Evolutionary conservation across 345 rosid species (phyloP).

Genomic region (Camelina hispida): DNA sequence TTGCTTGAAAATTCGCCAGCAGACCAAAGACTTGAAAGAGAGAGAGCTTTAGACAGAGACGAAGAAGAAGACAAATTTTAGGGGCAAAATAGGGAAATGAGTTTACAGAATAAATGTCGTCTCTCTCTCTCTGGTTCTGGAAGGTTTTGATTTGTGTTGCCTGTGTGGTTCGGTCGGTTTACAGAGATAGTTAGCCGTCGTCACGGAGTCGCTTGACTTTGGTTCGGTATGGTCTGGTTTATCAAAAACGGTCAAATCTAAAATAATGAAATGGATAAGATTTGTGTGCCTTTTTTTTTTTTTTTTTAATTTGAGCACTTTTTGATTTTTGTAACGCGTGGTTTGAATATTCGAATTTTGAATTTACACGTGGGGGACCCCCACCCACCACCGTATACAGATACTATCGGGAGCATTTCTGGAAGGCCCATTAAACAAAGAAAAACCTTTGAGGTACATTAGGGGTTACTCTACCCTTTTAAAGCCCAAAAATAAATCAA

Average conservation of each 20-base stretch:
- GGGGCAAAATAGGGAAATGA: constrained; percentile 4
- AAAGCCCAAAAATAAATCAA: too few relatives aligned
- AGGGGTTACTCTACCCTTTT: too few relatives aligned
- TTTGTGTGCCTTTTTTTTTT: neutral
- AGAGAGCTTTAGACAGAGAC: constrained; percentile 25
- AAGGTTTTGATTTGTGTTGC: constrained; percentile 6
- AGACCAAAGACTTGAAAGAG: constrained; percentile 19
- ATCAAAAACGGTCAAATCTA: constrained; percentile 23
- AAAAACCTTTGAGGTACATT: too few relatives aligned
- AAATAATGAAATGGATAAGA: constrained; percentile 34
- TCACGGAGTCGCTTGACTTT: neutral
- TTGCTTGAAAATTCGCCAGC: constrained; percentile 32
- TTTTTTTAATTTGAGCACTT: neutral
- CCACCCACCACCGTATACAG: neutral
- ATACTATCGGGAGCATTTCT: constrained; percentile 2
- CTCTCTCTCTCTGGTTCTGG: constrained; percentile 19
- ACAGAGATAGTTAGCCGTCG: neutral
- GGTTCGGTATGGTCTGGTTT: constrained; percentile 1
- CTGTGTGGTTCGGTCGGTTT: constrained; percentile 25
- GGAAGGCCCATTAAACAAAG: neutral
- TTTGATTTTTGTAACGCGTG: constrained; percentile 12
- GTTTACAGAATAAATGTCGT: constrained; percentile 16
- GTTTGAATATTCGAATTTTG: constrained; percentile 42
- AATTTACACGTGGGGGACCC: constrained; percentile 34
- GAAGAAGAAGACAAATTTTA: neutral